Evolutionary conservation across 345 rosid species (phyloP).

Genomic region (Streptanthus diversifolius): DNA sequence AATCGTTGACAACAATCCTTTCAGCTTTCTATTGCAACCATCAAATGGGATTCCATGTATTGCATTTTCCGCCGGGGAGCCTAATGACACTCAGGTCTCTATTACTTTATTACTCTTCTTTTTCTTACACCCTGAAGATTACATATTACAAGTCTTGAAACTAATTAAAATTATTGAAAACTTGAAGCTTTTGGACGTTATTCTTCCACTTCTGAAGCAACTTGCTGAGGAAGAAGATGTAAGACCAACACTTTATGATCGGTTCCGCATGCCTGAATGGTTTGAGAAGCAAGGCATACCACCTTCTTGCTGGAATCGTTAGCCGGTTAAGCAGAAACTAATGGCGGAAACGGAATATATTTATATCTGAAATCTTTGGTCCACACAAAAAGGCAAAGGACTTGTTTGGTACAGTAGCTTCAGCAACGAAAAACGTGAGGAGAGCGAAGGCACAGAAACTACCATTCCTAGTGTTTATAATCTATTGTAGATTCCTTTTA

Average conservation of each 20-base stretch:
- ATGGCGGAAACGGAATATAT: background rate
- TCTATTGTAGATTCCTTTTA: constrained; percentile 29
- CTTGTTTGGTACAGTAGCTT: constrained; percentile 23
- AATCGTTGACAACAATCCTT: constrained; percentile 93
- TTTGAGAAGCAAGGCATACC: constrained; percentile 94
- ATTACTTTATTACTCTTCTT: background rate
- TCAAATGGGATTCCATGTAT: constrained; percentile 93
- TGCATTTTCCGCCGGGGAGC: constrained; percentile 84
- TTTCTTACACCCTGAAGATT: background rate
- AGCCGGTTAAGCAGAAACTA: constrained; percentile 7
- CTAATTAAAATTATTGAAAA: background rate
- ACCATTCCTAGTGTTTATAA: constrained; percentile 32
- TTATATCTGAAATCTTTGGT: background rate
- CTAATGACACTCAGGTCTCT: constrained; percentile 70
- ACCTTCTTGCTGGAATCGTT: constrained; percentile 44
- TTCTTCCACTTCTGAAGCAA: constrained; percentile 87
- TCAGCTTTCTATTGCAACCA: constrained; percentile 95
- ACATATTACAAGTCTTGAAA: background rate
- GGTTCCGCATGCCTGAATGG: constrained; percentile 95
- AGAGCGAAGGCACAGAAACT: constrained; percentile 26
- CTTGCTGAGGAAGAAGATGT: constrained; percentile 84
- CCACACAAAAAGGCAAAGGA: background rate
- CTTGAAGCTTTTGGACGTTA: constrained; percentile 78
- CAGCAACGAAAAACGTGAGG: constrained; percentile 10
- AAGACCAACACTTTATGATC: constrained; percentile 63